Percentiles rank a stretch among this genome's conserved stretches.
These are phyloP conservation scores for Synchytrium microbalum DNA, from an alignment of 371 early-diverging fungal species.

Conservation along the genomic window DNA sequence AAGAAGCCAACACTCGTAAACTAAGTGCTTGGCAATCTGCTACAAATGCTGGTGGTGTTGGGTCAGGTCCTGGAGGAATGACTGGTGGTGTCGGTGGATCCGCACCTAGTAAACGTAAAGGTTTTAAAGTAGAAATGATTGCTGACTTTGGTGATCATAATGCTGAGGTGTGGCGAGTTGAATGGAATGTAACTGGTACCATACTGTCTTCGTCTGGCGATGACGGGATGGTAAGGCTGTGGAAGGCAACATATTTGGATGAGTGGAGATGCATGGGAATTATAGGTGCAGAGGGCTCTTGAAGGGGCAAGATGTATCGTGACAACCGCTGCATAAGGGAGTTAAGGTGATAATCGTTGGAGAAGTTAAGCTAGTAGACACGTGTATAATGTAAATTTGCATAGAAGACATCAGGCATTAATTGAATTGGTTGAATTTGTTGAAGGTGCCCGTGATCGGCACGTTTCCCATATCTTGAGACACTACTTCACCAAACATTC, in stretches of 20 bases:
- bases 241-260: conserved; percentile 63
- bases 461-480: too few species aligned
- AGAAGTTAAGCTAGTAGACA: too few species aligned
- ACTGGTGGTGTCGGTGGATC: conserved; percentile 21
- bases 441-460: too few species aligned
- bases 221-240: conserved; percentile 83
- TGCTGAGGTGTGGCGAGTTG: conserved; percentile 73
- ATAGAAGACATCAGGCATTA: too few species aligned
- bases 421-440: too few species aligned
- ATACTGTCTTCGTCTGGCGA: conserved; percentile 82
- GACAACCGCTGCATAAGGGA: too few species aligned
- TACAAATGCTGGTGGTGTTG: conserved; percentile 5
- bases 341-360: too few species aligned
- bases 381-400: too few species aligned
- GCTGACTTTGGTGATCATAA: conserved; percentile 62
- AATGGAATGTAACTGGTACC: conserved; percentile 92
- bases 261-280: conserved; percentile 60
- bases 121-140: conserved; percentile 48
- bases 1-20: conserved; percentile 21
- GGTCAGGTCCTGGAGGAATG: conserved; percentile 13
- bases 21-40: not conserved
- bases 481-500: too few species aligned
- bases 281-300: conserved; percentile 16
- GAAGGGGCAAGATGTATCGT: too few species aligned
- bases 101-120: conserved; percentile 11